phyloP scores from a whole-genome alignment of 495 filamentous ascomycete genomes.

The Trichocladium antarcticum region DNA sequence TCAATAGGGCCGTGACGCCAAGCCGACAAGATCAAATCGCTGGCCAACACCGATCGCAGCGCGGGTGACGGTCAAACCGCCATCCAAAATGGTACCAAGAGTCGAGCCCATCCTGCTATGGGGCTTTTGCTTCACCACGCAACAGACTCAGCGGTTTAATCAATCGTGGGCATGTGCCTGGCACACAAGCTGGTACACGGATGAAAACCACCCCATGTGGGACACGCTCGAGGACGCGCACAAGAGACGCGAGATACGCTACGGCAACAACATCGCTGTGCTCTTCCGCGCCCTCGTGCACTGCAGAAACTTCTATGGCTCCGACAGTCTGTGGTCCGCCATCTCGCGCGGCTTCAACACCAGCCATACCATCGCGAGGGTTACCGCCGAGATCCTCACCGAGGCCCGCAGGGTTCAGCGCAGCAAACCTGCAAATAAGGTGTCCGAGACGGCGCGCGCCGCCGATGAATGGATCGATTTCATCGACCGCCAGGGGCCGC shows the following conservation, averaged over 20 bases:
- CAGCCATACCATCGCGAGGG: background rate
- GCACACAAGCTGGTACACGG: slow-evolving; percentile 7
- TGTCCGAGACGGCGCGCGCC: slow-evolving; percentile 13
- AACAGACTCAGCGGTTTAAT: slow-evolving; percentile 3
- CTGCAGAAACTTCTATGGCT: slow-evolving; percentile 5
- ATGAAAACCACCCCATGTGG: slow-evolving; percentile 7
- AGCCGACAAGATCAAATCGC: no score
- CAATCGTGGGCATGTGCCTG: slow-evolving; percentile 10
- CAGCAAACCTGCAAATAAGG: background rate
- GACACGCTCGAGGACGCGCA: background rate
- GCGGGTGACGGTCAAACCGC: background rate
- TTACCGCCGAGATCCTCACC: slow-evolving; percentile 8
- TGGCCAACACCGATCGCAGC: no score
- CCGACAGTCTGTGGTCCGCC: slow-evolving; percentile 13
- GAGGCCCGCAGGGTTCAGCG: slow-evolving; percentile 12
- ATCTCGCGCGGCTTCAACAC: slow-evolving; percentile 10
- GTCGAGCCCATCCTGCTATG: slow-evolving; percentile 6
- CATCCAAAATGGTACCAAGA: background rate
- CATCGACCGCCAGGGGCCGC: slow-evolving; percentile 1
- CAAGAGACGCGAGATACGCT: slow-evolving; percentile 18
- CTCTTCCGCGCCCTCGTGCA: slow-evolving; percentile 15
- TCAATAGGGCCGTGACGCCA: no score
- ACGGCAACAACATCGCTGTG: slow-evolving; percentile 23
- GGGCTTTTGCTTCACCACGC: slow-evolving; percentile 7
- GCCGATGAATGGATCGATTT: slow-evolving; percentile 21